Evolutionary conservation across 2,329 filamentous ascomycete genomes (phyloP).

Genomic region (Fusarium marasasianum): DNA sequence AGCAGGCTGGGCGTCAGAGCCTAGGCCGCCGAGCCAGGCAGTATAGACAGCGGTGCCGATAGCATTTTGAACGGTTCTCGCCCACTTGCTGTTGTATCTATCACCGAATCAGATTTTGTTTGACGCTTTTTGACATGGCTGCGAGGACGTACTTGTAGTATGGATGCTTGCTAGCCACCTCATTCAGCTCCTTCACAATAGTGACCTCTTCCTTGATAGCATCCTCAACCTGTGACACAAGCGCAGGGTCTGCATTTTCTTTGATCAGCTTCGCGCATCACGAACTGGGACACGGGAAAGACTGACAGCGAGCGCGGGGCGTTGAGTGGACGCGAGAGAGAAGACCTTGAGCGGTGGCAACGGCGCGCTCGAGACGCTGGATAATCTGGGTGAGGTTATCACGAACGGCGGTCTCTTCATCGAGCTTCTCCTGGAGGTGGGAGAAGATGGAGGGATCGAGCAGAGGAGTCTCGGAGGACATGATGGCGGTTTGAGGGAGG

Average conservation of each 20-base stretch:
- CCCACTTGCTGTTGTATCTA: slow-evolving; percentile 86
- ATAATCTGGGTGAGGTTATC: slow-evolving; percentile 86
- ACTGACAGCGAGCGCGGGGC: slow-evolving; percentile 66
- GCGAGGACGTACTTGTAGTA: slow-evolving; percentile 83
- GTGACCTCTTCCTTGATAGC: slow-evolving; percentile 76
- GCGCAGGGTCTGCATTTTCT: slow-evolving; percentile 60
- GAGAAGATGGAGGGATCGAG: slow-evolving; percentile 87
- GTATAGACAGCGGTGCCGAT: slow-evolving; percentile 65
- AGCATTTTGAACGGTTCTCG: slow-evolving; percentile 83
- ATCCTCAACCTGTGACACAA: slow-evolving; percentile 77
- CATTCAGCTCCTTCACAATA: slow-evolving; percentile 74
- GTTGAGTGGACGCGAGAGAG: slow-evolving; percentile 92
- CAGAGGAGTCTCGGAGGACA: slow-evolving; percentile 49
- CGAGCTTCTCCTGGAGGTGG: slow-evolving; percentile 86
- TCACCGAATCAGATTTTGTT: slow-evolving; percentile 8
- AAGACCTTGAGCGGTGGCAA: slow-evolving; percentile 81
- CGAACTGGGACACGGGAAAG: neutral
- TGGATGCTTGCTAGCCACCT: slow-evolving; percentile 82
- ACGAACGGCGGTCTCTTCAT: slow-evolving; percentile 83
- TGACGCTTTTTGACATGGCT: neutral
- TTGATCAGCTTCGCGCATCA: neutral
- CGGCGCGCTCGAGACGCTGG: slow-evolving; percentile 84
- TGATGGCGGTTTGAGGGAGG: slow-evolving; percentile 28
- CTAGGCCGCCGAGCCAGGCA: slow-evolving; percentile 83
- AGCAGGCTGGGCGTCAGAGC: slow-evolving; percentile 59